Percentiles rank a stretch among this genome's conserved stretches.
Evolutionary conservation across 2,329 filamentous ascomycete species (phyloP).

Genomic region (Pseudogymnoascus sp.): DNA sequence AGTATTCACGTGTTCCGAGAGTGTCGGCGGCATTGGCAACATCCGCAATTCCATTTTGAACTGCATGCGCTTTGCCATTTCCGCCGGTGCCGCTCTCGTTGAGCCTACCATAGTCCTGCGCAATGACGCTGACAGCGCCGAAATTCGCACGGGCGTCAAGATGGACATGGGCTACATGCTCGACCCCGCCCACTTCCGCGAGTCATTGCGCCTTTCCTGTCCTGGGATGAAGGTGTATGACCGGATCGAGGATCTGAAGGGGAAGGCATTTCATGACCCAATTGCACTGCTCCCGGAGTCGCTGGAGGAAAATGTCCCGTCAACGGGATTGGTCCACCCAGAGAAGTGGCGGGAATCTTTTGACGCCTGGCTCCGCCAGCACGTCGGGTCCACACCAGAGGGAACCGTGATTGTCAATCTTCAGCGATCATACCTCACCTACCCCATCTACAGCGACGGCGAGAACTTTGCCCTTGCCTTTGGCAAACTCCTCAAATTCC

Average conservation of each 20-base stretch:
- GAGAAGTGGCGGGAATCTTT: constrained; percentile 26
- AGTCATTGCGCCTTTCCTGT: constrained; percentile 22
- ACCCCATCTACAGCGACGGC: constrained; percentile 19
- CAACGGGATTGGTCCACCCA: constrained; percentile 18
- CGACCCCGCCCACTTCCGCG: constrained; percentile 21
- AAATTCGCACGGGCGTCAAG: constrained; percentile 15
- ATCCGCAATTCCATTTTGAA: constrained; percentile 35
- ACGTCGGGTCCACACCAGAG: constrained; percentile 63
- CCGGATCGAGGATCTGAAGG: constrained; percentile 17
- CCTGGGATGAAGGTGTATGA: constrained; percentile 21
- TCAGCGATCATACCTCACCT: constrained; percentile 19
- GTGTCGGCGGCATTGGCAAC: constrained; percentile 34
- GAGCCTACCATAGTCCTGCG: constrained; percentile 32
- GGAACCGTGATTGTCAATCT: constrained; percentile 17
- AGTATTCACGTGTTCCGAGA: constrained; percentile 34
- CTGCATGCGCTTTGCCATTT: constrained; percentile 35
- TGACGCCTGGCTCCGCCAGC: constrained; percentile 70
- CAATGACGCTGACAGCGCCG: constrained; percentile 26
- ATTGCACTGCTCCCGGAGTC: constrained; percentile 21
- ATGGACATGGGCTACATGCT: constrained; percentile 23
- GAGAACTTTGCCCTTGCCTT: constrained; percentile 18
- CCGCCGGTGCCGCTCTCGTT: constrained; percentile 31
- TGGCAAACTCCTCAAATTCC: constrained; percentile 21
- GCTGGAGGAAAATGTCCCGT: constrained; percentile 16
- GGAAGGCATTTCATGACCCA: constrained; percentile 12